phyloP scores from a whole-genome alignment of 345 rosid species.

The Erysimum cheiranthoides region DNA sequence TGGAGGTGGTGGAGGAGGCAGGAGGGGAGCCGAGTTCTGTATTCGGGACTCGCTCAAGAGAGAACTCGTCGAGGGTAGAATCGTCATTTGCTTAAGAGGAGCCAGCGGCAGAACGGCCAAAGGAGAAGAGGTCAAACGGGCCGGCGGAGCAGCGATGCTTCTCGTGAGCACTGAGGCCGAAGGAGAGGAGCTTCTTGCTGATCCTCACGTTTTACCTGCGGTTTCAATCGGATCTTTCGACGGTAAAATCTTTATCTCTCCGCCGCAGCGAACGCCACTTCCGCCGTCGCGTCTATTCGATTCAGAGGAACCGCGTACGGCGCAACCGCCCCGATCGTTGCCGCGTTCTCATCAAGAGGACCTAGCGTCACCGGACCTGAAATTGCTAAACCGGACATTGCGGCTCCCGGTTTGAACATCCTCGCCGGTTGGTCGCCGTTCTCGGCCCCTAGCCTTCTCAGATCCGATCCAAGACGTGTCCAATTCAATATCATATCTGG shows the following conservation, averaged over 20 bases:
- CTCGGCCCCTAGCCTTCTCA: conserved; percentile 54
- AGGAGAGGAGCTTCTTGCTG: conserved; percentile 75
- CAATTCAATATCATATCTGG: conserved; percentile 75
- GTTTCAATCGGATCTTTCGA: conserved; percentile 55
- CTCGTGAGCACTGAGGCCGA: conserved; percentile 50
- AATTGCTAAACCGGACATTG: conserved; percentile 75
- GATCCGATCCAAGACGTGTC: conserved; percentile 63
- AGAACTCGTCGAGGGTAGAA: conserved; percentile 57
- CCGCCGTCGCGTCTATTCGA: conserved; percentile 54
- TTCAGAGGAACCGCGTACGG: conserved; percentile 68
- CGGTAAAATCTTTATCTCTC: conserved; percentile 49
- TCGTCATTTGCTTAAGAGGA: conserved; percentile 65
- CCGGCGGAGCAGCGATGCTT: conserved; percentile 78
- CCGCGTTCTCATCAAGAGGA: conserved; percentile 85
- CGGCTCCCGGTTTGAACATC: conserved; percentile 85
- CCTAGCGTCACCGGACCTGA: conserved; percentile 62
- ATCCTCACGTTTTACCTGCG: conserved; percentile 72
- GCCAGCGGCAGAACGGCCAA: conserved; percentile 53
- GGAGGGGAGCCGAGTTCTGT: conserved; percentile 63
- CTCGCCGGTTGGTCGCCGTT: conserved; percentile 79
- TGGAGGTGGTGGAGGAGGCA: conserved; percentile 46
- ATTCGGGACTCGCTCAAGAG: conserved; percentile 33
- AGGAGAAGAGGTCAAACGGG: conserved; percentile 61
- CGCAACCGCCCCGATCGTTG: conserved; percentile 64
- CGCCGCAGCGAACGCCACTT: conserved; percentile 43